Evolutionary conservation across 2,329 filamentous ascomycete species (phyloP), one percentile per base, ranked within the genome.

Genomic region (Hawksworthiomyces lignivorus): DNA sequence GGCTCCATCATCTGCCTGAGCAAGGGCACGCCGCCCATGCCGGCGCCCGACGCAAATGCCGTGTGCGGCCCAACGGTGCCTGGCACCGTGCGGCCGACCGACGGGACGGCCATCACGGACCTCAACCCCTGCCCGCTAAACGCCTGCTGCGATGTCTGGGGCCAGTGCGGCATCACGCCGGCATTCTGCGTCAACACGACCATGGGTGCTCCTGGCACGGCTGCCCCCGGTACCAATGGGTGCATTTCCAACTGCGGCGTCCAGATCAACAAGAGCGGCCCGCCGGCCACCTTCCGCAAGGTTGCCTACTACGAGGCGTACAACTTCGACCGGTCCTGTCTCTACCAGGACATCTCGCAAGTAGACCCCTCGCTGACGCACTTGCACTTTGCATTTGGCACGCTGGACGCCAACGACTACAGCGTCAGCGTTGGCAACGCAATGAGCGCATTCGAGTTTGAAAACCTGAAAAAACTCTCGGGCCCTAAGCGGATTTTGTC

Each of bases 211-310:
- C 46, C 46, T 12, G 65, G 65, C 9, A 67, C 63, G 5, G 53
- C 60, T 9, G 31, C 45, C 7, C 37, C 48, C 0, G 57, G 55
- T 6, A 55, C 47, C 8, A 55, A 62, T 44, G 62, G 61, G 20
- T 67, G 64, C 45, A 61, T 67, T 18, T 61, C 56, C 18, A 65
- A 67, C 52, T 68, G 64, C 36, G 63, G 65, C 14, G 58, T 47
- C 5, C 56, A 59, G 5, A 53, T 67, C 10, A 45, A 59, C 17
- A 41, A 51, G 4, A 33, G 21, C 22, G n/a, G n/a, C n/a, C n/a
- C n/a, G n/a, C 20, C 8, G 7, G 26, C 33, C 12, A 41, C 46
- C 0, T 36, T 19, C 12, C 28, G 39, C 26, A 43, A 18, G 18
- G 20, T 66, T n/a, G 60, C 48, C 24, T 67, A 65, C 45, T 67